phyloP scores from a whole-genome alignment of 306 rosid species.

The Astragalus membranaceus region DNA sequence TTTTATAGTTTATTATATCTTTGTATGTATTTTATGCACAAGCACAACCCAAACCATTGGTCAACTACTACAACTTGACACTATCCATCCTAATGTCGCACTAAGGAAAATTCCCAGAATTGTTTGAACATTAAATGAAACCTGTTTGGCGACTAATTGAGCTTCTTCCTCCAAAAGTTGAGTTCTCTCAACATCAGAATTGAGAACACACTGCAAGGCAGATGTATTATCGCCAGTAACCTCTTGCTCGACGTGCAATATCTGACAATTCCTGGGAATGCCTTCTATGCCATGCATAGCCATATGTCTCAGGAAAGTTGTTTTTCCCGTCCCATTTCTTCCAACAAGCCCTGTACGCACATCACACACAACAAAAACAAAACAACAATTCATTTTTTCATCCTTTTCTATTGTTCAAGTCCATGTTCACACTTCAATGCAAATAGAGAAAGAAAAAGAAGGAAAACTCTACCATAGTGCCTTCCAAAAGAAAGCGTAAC shows the following conservation, averaged over 20 bases:
- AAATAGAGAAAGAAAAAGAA: not conserved
- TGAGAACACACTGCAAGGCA: slow-evolving; percentile 94
- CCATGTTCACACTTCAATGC: not conserved
- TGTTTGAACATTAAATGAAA: slow-evolving; percentile 17
- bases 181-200: slow-evolving; percentile 80
- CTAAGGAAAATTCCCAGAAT: not conserved
- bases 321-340: slow-evolving; percentile 95
- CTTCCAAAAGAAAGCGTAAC: slow-evolving; percentile 91
- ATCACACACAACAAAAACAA: not conserved
- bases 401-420: not conserved
- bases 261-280: slow-evolving; percentile 85
- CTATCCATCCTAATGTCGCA: not conserved
- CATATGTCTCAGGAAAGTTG: slow-evolving; percentile 95
- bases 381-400: not conserved
- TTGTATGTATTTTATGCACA: not conserved
- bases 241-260: slow-evolving; percentile 97
- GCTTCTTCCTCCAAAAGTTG: slow-evolving; percentile 80
- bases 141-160: slow-evolving; percentile 68
- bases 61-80: not conserved
- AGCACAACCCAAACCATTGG: not conserved
- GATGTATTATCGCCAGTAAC: slow-evolving; percentile 75
- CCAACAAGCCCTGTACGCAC: slow-evolving; percentile 73
- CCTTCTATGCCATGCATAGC: slow-evolving; percentile 99
- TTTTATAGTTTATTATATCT: not conserved
- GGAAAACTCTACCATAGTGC: slow-evolving; percentile 68